phyloP scores from a whole-genome alignment of 352 stramenopile species.

The Phytophthora lateralis region DNA sequence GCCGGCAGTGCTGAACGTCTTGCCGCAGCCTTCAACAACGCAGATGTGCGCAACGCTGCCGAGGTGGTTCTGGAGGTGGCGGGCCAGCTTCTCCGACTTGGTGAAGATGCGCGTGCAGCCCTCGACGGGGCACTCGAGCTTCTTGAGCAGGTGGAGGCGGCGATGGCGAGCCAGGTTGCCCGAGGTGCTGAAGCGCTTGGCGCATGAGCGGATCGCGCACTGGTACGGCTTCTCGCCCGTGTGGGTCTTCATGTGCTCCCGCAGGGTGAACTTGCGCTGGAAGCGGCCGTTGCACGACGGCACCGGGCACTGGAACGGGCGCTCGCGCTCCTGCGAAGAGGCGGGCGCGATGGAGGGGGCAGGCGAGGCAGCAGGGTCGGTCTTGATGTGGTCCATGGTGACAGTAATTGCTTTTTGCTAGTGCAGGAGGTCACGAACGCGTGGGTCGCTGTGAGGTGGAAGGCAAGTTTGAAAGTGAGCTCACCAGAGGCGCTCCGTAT shows the following conservation, averaged over 20 bases:
- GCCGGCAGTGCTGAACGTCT: slow-evolving; percentile 70
- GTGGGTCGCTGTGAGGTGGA: slow-evolving; percentile 34
- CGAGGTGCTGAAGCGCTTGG: slow-evolving; percentile 69
- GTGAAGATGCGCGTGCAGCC: slow-evolving; percentile 59
- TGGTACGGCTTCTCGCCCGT: slow-evolving; percentile 78
- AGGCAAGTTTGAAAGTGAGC: slow-evolving; percentile 56
- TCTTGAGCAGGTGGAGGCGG: slow-evolving; percentile 55
- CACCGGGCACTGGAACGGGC: slow-evolving; percentile 47
- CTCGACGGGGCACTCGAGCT: slow-evolving; percentile 53
- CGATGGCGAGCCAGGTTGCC: slow-evolving; percentile 65
- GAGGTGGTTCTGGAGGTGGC: slow-evolving; percentile 58
- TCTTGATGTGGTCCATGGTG: slow-evolving; percentile 35
- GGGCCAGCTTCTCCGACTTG: slow-evolving; percentile 56
- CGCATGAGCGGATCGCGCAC: slow-evolving; percentile 55
- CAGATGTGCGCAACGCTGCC: slow-evolving; percentile 63
- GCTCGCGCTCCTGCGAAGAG: slow-evolving; percentile 33
- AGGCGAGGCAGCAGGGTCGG: slow-evolving; percentile 6
- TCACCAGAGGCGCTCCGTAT: slow-evolving; percentile 31
- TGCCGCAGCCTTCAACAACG: slow-evolving; percentile 56
- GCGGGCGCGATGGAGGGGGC: slow-evolving; percentile 1
- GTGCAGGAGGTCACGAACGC: slow-evolving; percentile 26
- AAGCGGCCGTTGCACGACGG: slow-evolving; percentile 53
- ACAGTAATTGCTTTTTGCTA: slow-evolving; percentile 28
- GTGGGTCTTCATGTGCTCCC: slow-evolving; percentile 83
- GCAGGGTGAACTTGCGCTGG: slow-evolving; percentile 78